Base-by-base conservation (phyloP, 164 flowering plant species). In the Nymphaea thermarum region DNA sequence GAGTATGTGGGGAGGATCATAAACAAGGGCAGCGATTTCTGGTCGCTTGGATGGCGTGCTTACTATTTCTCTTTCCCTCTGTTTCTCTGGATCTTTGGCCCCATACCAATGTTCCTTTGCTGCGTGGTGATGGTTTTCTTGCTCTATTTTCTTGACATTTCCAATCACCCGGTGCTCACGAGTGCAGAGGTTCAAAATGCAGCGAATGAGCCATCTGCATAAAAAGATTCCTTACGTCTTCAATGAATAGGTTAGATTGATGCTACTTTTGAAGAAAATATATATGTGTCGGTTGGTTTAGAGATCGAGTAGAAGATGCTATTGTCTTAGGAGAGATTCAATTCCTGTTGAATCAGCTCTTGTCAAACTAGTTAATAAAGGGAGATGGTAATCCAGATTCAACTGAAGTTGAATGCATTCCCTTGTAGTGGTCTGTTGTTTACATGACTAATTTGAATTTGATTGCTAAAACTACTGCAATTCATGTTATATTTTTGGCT, bases 21-120 rank as follows among this genome's bases (percentile, higher is more conserved):
- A 60, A 87, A 89, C 65, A 60, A 77, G 61, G 96, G 96, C 2
- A 84, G 97, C 73, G 83, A 85, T 64, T 93, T 88, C 68, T 90
- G 97, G 96, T 90, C 97, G 0, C 57, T 90, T 2, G 98, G 98
- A 0, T 66, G 87, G 60, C 68, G 92, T 1, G 91, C 90, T 3
- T 90, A 90, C 72, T 93, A 90, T 77, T 84, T 90, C 71, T 93
- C 98, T 0, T 83, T 89, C 66, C 98, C 98, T 4, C 70, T 89
- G 6, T 86, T 90, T 65, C 60, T 93, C 66, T 93, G 98, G 98
- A 77, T 89, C 18, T 90, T 93, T 72, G 97, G 98, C 2, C 91
- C 98, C 4, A 81, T 93, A 16, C 92, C 96, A 5, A 89, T 90
- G 97, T 82, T 90, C 17, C 4, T 75, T 10, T 73, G 82, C 55